These are phyloP conservation scores for Narthecium ossifragum DNA, from an alignment of 106 monocot species.

Conservation along the genomic window DNA sequence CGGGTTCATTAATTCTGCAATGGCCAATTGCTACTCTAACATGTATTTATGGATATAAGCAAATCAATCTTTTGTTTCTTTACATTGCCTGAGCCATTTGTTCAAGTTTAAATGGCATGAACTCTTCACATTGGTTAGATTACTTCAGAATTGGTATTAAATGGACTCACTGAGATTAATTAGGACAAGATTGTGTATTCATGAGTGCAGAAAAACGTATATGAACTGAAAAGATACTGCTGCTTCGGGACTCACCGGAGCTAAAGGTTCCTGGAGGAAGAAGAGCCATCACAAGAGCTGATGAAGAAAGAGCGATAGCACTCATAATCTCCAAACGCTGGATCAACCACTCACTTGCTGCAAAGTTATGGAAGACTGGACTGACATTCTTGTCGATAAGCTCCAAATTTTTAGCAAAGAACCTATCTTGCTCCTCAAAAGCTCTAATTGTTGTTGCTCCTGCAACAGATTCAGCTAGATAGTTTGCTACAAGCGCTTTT, in stretches of 20 bases:
- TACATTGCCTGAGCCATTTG: too few species aligned
- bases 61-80: too few species aligned
- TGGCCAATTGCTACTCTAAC: too few species aligned
- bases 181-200: too few species aligned
- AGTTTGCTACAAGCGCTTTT: constrained; percentile 78
- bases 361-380: constrained; percentile 73
- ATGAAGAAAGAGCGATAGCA: constrained; percentile 70
- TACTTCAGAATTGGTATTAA: too few species aligned
- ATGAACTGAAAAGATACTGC: background rate
- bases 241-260: constrained; percentile 39
- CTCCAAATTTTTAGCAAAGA: constrained; percentile 47
- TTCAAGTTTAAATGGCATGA: too few species aligned
- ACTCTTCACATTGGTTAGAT: too few species aligned
- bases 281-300: constrained; percentile 81
- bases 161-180: too few species aligned
- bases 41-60: too few species aligned
- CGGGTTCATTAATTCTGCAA: too few species aligned
- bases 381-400: constrained; percentile 69
- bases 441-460: constrained; percentile 84
- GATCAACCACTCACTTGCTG: constrained; percentile 83
- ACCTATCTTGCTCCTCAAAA: constrained; percentile 63
- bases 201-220: too few species aligned
- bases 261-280: constrained; percentile 87
- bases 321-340: constrained; percentile 77
- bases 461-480: constrained; percentile 81